phyloP scores from a whole-genome alignment of 768 basidiomycete species.

The Macrolepiota fuliginosa region DNA sequence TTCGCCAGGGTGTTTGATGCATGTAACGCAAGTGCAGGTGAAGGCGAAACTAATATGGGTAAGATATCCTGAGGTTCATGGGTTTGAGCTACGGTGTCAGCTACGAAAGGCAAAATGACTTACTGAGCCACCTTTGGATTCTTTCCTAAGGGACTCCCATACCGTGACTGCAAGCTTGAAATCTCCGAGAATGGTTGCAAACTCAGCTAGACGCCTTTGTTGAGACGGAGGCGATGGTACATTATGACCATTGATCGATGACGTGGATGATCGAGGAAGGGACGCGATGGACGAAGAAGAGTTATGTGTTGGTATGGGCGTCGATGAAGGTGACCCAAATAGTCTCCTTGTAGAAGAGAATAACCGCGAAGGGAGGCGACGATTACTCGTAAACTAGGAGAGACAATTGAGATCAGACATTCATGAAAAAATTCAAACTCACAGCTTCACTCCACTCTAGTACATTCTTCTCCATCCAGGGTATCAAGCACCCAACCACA shows the following conservation, averaged over 20 bases:
- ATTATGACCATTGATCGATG: slow-evolving; percentile 22
- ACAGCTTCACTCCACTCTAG: slow-evolving; percentile 92
- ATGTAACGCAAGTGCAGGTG: slow-evolving; percentile 57
- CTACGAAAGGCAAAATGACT: slow-evolving; percentile 22
- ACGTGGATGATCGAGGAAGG: slow-evolving; percentile 35
- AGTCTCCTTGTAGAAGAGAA: slow-evolving; percentile 84
- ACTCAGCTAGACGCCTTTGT: slow-evolving; percentile 89
- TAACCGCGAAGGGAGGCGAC: slow-evolving; percentile 78
- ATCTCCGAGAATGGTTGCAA: slow-evolving; percentile 91
- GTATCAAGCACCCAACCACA: slow-evolving; percentile 82
- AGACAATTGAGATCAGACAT: background rate
- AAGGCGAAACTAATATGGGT: slow-evolving; percentile 68
- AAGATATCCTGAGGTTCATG: slow-evolving; percentile 66
- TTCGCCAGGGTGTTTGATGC: slow-evolving; percentile 57
- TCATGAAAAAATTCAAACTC: slow-evolving; percentile 16
- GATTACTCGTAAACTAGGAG: slow-evolving; percentile 40
- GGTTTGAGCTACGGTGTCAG: slow-evolving; percentile 1
- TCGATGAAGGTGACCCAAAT: slow-evolving; percentile 63
- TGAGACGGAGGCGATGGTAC: slow-evolving; percentile 51
- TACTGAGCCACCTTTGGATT: slow-evolving; percentile 85
- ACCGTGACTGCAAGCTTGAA: slow-evolving; percentile 77
- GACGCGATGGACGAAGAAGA: slow-evolving; percentile 40
- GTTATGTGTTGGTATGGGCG: slow-evolving; percentile 40
- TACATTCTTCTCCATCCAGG: slow-evolving; percentile 96
- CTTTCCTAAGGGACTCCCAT: slow-evolving; percentile 88